Evolutionary conservation across 192 early-diverging fungal genomes (phyloP).

Genomic region (Dissophora globulifera): DNA sequence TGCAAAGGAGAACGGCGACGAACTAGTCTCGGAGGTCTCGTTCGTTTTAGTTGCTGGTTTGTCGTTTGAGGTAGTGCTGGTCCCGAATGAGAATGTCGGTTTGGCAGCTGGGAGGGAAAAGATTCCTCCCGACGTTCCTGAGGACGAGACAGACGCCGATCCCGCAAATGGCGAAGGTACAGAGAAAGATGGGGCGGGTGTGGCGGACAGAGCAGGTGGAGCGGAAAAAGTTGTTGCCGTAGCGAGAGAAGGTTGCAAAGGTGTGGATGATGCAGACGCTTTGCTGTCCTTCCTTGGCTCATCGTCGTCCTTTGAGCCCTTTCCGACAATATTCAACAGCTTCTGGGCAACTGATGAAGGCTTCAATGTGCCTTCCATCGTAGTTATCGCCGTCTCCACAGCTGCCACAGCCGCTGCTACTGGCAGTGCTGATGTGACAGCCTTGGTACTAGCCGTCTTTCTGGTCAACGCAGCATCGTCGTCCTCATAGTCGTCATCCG

Average conservation of each 20-base stretch:
- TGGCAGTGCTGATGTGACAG: neutral
- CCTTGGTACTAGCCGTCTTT: neutral
- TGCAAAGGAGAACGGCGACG: neutral
- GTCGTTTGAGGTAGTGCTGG: no score
- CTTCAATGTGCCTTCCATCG: neutral
- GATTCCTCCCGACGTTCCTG: no score
- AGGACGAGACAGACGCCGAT: no score
- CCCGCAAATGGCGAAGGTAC: neutral
- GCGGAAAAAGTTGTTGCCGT: neutral
- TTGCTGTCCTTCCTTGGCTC: neutral
- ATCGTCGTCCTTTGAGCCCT: neutral
- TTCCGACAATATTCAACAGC: slow-evolving; percentile 14
- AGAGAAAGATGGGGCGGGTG: neutral
- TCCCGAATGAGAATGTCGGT: no score
- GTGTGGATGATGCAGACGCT: neutral
- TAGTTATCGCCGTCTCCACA: neutral
- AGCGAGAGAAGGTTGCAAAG: neutral
- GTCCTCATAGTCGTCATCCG: neutral
- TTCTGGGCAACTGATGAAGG: slow-evolving; percentile 8
- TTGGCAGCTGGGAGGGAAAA: no score
- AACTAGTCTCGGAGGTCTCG: no score
- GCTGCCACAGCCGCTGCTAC: neutral
- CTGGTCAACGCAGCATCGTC: no score
- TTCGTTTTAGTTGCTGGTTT: no score
- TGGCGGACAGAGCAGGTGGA: neutral